Evolutionary conservation across 371 early-diverging fungal genomes (phyloP), one percentile per base, ranked within the genome.

Genomic region (Thermomucor indicae-seudaticae): DNA sequence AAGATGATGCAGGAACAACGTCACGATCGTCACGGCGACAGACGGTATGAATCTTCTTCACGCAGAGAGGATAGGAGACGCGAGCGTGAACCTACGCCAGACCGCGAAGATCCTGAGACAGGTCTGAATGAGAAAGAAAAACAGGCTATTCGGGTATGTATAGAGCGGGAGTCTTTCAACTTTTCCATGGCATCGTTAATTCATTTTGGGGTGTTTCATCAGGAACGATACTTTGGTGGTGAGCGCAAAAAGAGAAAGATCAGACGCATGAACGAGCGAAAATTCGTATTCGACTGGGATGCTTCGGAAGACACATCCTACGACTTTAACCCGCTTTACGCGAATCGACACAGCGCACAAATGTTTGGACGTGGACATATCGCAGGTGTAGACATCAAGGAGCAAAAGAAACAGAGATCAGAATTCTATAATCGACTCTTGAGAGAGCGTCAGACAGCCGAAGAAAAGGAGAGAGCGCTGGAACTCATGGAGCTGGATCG

Each of bases 211-310:
- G 12, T 8, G 14, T 25, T 35, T 40, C 1, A 25, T 24, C 64
- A 89, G 81, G 87, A 90, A 58, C 84, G 91, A 4, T 97, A 96
- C 58, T 86, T 96, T 82, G 95, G 91, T 11, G 85, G 83, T 22
- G 91, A 93, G 28, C 68, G 79, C 5, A 80, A 80, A 47, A 84
- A 85, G 55, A 79, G 91, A 37, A 87, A 85, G 56, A 78, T 85
- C 44, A 86, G 97, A 23, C 77, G 83, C 51, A 87, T 88, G 80
- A 91, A 90, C 54, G 88, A 95, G 47, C 88, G 92, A 42, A 92
- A 92, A 65, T 96, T 97, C 59, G 91, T 92, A 14, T 97, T 97
- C 70, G 98, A 95, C 62, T 97, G 98, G 98, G 95, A 91, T 48
- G 90, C 90, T 0, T 78, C 77, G 23, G 98, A 97, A 62, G 98